phyloP scores from a whole-genome alignment of 257 asterid species.

The Solanum sejunctum region DNA sequence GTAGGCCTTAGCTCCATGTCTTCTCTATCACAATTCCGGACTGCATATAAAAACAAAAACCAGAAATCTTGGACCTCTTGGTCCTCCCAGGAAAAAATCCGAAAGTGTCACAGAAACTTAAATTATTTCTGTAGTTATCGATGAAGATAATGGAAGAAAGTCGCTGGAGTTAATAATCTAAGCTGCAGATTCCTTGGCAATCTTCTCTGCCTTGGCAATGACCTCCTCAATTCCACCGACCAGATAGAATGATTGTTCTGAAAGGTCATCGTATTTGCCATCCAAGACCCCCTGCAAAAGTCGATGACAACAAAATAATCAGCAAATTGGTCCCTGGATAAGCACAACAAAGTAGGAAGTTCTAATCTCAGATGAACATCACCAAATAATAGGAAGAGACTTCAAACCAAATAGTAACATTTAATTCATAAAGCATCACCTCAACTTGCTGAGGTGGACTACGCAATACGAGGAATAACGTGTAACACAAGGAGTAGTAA shows the following conservation, averaged over 20 bases:
- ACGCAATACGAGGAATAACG: neutral
- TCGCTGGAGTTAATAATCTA: constrained; percentile 11
- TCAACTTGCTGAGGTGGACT: neutral
- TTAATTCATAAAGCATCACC: neutral
- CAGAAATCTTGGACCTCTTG: constrained; percentile 12
- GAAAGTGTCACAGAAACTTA: constrained; percentile 20
- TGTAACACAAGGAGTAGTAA: neutral
- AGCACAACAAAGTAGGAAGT: neutral
- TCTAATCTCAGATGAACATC: neutral
- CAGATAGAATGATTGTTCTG: constrained; percentile 94
- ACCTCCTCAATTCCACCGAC: constrained; percentile 98
- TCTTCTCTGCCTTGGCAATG: constrained; percentile 94
- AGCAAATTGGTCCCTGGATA: neutral
- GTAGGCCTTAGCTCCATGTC: constrained; percentile 19
- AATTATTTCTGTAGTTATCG: constrained; percentile 34
- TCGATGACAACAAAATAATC: neutral
- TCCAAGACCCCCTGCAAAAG: constrained; percentile 74
- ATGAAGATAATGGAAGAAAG: constrained; percentile 12
- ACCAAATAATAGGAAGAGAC: neutral
- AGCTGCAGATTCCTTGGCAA: constrained; percentile 82
- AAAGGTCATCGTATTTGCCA: constrained; percentile 79
- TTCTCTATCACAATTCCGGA: constrained; percentile 19
- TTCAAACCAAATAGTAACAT: constrained; percentile 16
- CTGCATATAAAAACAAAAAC: constrained; percentile 7
- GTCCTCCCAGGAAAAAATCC: constrained; percentile 8